phyloP scores from a whole-genome alignment of 495 filamentous ascomycete genomes.

The Hyaloscypha hepaticicola region DNA sequence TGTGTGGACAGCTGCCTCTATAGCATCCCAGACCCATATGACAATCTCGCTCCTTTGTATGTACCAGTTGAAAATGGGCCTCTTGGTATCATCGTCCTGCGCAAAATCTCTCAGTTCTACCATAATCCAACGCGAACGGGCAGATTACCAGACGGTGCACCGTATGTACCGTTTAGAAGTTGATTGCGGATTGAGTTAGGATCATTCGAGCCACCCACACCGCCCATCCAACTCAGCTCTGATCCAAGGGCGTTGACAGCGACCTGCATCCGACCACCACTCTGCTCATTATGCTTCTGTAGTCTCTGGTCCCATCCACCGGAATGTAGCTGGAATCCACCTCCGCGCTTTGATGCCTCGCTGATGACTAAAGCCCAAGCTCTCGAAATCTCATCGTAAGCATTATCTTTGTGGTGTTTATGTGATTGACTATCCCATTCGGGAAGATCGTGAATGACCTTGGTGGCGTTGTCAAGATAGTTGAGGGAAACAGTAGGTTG shows the following conservation, averaged over 20 bases:
- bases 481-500: constrained; percentile 76
- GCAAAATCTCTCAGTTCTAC: constrained; percentile 14
- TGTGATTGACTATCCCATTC: constrained; percentile 83
- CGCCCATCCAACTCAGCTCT: constrained; percentile 75
- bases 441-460: constrained; percentile 84
- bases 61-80: constrained; percentile 16
- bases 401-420: constrained; percentile 87
- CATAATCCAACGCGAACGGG: constrained; percentile 48
- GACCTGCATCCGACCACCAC: constrained; percentile 76
- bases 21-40: constrained; percentile 10
- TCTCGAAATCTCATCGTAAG: constrained; percentile 91
- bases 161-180: constrained; percentile 75
- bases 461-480: constrained; percentile 85
- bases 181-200: constrained; percentile 73
- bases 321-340: constrained; percentile 86
- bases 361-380: constrained; percentile 92
- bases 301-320: constrained; percentile 92
- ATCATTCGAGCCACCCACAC: constrained; percentile 40
- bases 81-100: constrained; percentile 14
- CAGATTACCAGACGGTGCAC: constrained; percentile 45
- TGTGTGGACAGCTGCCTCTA: constrained; percentile 29
- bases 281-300: constrained; percentile 82
- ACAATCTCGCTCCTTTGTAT: constrained; percentile 17
- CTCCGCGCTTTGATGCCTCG: constrained; percentile 87
- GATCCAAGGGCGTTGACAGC: constrained; percentile 75